Evolutionary conservation across 1,139 yeast species (phyloP).

Genomic region (Candida pseudoviswanathii): DNA sequence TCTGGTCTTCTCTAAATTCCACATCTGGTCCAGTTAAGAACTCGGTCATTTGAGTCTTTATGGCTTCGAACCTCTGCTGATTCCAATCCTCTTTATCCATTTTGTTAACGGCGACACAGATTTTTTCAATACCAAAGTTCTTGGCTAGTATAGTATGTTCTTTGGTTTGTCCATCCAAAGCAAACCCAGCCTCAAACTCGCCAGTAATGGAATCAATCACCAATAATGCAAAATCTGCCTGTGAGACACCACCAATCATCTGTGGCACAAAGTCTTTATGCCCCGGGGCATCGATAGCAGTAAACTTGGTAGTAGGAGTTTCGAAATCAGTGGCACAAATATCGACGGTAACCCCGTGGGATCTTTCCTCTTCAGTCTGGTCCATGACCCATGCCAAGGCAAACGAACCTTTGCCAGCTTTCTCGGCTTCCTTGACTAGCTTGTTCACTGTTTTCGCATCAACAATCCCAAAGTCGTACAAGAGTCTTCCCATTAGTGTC

Average conservation of each 20-base stretch:
- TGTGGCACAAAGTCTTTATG: constrained; percentile 54
- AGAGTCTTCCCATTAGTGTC: constrained; percentile 86
- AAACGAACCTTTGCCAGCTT: constrained; percentile 87
- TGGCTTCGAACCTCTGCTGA: constrained; percentile 62
- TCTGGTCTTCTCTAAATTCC: constrained; percentile 54
- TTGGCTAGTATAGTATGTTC: constrained; percentile 89
- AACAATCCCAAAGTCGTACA: constrained; percentile 81
- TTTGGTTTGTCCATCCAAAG: constrained; percentile 87
- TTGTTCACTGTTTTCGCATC: constrained; percentile 77
- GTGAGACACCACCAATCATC: constrained; percentile 56
- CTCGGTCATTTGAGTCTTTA: constrained; percentile 56
- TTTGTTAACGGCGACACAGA: constrained; percentile 84
- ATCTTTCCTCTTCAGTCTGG: constrained; percentile 88
- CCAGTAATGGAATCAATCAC: constrained; percentile 79
- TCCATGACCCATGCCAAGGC: constrained; percentile 98
- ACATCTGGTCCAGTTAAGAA: constrained; percentile 59
- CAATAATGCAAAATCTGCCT: constrained; percentile 69
- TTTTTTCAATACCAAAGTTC: constrained; percentile 74
- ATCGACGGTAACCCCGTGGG: constrained; percentile 91
- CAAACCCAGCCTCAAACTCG: constrained; percentile 89
- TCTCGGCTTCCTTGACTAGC: constrained; percentile 77
- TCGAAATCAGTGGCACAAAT: constrained; percentile 84
- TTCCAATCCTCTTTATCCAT: constrained; percentile 81
- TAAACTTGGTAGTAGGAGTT: constrained; percentile 64
- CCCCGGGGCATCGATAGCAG: constrained; percentile 93